Base-by-base conservation (phyloP, 2,329 filamentous ascomycete genomes). In the Fusarium sp. region DNA sequence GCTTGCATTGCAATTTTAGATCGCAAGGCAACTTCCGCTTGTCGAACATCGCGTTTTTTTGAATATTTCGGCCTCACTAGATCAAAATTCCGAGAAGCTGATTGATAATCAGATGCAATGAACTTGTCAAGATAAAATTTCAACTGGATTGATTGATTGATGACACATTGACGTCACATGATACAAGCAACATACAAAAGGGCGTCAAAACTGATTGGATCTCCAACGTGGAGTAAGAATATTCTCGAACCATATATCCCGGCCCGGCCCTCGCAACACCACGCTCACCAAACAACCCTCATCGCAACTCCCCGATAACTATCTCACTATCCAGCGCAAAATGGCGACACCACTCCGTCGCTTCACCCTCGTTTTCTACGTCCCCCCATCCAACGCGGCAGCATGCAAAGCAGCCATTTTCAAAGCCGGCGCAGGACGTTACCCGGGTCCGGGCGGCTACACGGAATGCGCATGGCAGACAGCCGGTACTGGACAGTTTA, bases 401-500 rank as follows among this genome's bases (percentile, higher is more conserved):
- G 79, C 80, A 14, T 86, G 85, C 77, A 89, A 89, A 76, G 61
- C 79, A 0, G 87, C 87, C 63, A 81, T 89, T 70, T 88, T 89
- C 75, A 80, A 80, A n/a, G 85, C 86, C 18, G 87, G 87, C n/a
- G 87, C 86, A 4, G 87, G 87, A 27, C 79, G 82, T 13, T 86
- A 85, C 59, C 83, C 85, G 1, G 80, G 80, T 1, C 73, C 81
- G 1, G 84, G 84, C n/a, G 83, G 83, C 71, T 89, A 89, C 74
- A 86, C 84, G 25, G 85, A 89, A 70, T 85, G 82, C 75, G 84
- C 83, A 77, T 90, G 82, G 81, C 79, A 81, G 7, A 78, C 80
- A 1, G 67, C 79, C 6, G 91, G 91, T 7, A 87, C 81, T 0
- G 90, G 89, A 1, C 90, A 92, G 74, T 93, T 92, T 77, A 85